A percentile compares a stretch with the other conserved stretches of the same genome.
Evolutionary conservation across 208 protist genomes (phyloP).

Genomic region (Trypanosoma scelopori): DNA sequence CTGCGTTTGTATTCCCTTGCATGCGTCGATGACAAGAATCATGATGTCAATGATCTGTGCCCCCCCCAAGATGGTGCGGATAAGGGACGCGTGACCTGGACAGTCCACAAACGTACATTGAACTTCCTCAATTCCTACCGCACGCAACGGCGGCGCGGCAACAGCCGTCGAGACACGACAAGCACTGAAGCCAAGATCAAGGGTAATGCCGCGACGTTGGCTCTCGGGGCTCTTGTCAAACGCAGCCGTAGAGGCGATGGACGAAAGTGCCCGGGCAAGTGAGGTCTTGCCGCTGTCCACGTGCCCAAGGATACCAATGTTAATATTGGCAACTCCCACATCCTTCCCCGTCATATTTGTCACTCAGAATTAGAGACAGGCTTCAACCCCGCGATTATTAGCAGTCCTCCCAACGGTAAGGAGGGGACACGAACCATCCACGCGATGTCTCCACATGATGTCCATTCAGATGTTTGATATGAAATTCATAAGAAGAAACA

Average conservation of each 20-base stretch:
- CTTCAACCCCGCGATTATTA: too few species aligned
- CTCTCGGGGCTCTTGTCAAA: constrained; percentile 98
- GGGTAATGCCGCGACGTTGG: constrained; percentile 96
- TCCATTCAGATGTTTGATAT: too few species aligned
- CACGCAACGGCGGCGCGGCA: constrained; percentile 24
- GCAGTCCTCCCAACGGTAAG: too few species aligned
- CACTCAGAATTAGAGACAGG: not conserved
- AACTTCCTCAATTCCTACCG: constrained; percentile 34
- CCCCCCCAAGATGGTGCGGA: constrained; percentile 97
- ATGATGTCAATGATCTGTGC: constrained; percentile 99
- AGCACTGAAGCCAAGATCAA: constrained; percentile 98
- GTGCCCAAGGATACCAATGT: constrained; percentile 96
- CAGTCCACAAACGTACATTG: constrained; percentile 98
- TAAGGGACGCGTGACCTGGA: constrained; percentile 98
- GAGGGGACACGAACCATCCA: too few species aligned
- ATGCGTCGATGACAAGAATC: constrained; percentile 96
- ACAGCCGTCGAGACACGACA: constrained; percentile 32
- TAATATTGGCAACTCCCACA: constrained; percentile 79
- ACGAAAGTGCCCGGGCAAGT: constrained; percentile 91
- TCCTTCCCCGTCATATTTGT: constrained; percentile 8
- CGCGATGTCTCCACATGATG: too few species aligned
- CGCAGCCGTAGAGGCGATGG: constrained; percentile 92
- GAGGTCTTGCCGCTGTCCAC: constrained; percentile 98
- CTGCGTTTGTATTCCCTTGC: constrained; percentile 98
- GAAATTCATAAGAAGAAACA: too few species aligned